Conservation (phyloP, 768 basidiomycete species). For the Dioszegia aurantiaca region DNA sequence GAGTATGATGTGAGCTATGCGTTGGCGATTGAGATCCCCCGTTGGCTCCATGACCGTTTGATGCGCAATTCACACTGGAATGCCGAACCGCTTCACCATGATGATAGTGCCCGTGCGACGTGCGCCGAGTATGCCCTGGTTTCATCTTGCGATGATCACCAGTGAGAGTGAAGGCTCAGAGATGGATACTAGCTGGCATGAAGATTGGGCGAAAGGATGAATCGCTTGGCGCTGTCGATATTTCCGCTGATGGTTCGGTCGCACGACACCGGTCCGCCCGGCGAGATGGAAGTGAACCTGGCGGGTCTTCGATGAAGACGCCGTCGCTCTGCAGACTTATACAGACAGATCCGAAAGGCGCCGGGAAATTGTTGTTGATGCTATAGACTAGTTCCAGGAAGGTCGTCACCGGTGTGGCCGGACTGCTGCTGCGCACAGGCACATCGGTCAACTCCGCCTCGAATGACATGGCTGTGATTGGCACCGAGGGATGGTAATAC, state of each 20-base stretch:
- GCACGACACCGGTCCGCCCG: too few species aligned
- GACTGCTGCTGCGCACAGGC: not conserved
- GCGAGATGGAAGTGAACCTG: too few species aligned
- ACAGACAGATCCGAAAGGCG: too few species aligned
- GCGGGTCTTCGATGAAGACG: too few species aligned
- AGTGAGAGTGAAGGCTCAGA: not conserved
- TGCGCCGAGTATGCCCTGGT: slow-evolving; percentile 6
- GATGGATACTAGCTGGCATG: not conserved
- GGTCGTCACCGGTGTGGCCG: too few species aligned
- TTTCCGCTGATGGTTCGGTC: too few species aligned
- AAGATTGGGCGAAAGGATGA: not conserved
- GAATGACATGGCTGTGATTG: too few species aligned
- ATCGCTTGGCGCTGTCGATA: slow-evolving; percentile 9
- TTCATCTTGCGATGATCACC: not conserved
- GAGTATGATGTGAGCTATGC: not conserved
- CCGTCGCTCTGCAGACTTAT: too few species aligned
- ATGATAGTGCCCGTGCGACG: slow-evolving; percentile 11
- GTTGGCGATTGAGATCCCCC: not conserved
- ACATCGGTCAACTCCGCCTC: slow-evolving; percentile 4
- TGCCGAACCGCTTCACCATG: not conserved
- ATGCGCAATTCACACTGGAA: not conserved
- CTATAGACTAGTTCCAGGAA: too few species aligned
- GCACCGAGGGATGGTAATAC: too few species aligned
- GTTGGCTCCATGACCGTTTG: too few species aligned
- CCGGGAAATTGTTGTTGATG: not conserved